A percentile compares a stretch with the other conserved stretches of the same genome.
Conservation (phyloP, 2,329 filamentous ascomycete genomes). For the Curvularia sp. region DNA sequence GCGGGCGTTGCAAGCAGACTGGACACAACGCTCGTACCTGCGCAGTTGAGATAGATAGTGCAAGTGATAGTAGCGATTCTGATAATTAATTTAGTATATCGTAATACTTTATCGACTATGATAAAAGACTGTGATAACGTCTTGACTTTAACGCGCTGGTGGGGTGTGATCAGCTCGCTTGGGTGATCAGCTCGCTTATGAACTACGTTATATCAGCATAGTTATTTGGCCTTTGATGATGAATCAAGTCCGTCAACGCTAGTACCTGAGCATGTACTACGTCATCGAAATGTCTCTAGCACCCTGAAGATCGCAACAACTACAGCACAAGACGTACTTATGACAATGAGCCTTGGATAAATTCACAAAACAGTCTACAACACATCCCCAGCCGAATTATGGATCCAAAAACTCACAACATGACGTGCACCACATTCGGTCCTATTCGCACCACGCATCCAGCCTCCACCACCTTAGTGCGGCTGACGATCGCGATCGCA, state of each 20-base stretch:
- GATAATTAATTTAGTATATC: too few relatives aligned
- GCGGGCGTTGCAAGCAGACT: too few relatives aligned
- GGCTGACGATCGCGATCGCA: neutral
- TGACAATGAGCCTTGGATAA: neutral
- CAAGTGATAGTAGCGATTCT: too few relatives aligned
- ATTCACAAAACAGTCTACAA: neutral
- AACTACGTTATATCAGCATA: too few relatives aligned
- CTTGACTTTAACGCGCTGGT: too few relatives aligned
- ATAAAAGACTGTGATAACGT: too few relatives aligned
- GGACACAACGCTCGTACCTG: too few relatives aligned
- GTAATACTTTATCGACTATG: too few relatives aligned
- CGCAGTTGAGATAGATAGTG: too few relatives aligned
- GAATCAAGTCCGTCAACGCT: neutral
- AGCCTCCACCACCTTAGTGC: neutral
- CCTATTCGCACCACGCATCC: neutral
- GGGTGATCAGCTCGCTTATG: too few relatives aligned
- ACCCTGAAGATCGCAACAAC: neutral
- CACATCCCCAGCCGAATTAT: neutral
- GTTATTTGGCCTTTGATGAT: neutral
- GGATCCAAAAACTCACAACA: neutral
- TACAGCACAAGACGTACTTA: neutral
- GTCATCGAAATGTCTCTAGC: constrained; percentile 1
- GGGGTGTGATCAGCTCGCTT: too few relatives aligned
- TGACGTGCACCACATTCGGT: neutral
- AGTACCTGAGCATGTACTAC: neutral